phyloP scores from a whole-genome alignment of 2,329 filamentous ascomycete genomes.

The Tolypocladium cylindrosporum region DNA sequence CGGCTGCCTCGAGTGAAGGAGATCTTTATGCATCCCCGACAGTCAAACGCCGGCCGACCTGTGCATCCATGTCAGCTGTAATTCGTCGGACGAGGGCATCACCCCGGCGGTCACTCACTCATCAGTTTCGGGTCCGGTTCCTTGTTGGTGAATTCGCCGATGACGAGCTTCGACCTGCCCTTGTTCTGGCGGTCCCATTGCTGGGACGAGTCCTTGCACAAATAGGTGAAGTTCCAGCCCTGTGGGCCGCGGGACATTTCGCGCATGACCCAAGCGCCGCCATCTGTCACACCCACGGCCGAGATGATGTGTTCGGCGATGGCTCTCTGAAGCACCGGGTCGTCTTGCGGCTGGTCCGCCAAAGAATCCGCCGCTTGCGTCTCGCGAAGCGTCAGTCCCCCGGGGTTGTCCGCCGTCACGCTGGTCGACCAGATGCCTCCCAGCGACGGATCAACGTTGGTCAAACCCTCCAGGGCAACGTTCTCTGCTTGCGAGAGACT shows the following conservation, averaged over 20 bases:
- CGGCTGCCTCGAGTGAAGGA: conserved; percentile 37
- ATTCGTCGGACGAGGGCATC: neutral
- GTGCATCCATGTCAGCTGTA: conserved; percentile 3
- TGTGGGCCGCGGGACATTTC: conserved; percentile 32
- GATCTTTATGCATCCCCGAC: conserved; percentile 39
- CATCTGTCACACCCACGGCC: conserved; percentile 33
- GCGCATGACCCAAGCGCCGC: conserved; percentile 37
- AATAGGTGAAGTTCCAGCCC: conserved; percentile 44
- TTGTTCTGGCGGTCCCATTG: conserved; percentile 41
- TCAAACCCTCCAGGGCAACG: conserved; percentile 18
- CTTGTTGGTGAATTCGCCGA: conserved; percentile 39
- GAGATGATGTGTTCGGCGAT: conserved; percentile 39
- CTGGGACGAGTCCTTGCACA: conserved; percentile 41
- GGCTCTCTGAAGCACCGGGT: conserved; percentile 36
- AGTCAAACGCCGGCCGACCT: conserved; percentile 51
- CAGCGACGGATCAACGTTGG: conserved; percentile 24
- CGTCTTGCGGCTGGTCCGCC: conserved; percentile 36
- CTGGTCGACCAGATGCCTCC: conserved; percentile 14
- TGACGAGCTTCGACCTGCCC: conserved; percentile 24
- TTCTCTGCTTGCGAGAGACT: conserved; percentile 26
- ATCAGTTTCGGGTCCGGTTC: conserved; percentile 34
- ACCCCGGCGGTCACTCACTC: conserved; percentile 22
- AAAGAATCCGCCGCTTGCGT: conserved; percentile 36
- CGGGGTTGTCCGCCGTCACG: conserved; percentile 3
- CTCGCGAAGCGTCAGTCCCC: conserved; percentile 20